phyloP scores from a whole-genome alignment of 805 yeast genomes.

The Kodamaea hsintzibuensis region DNA sequence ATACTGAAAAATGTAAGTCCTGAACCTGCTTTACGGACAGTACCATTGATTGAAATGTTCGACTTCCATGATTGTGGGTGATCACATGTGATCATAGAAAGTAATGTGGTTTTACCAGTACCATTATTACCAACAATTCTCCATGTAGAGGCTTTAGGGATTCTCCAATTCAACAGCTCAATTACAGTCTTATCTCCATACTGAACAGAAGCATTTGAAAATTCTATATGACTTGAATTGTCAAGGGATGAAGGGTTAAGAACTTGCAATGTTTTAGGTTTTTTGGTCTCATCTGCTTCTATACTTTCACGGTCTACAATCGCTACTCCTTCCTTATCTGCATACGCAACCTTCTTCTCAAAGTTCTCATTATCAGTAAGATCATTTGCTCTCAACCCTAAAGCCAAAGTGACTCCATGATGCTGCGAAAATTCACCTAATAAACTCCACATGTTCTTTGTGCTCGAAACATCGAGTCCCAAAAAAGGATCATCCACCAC shows the following conservation, averaged over 20 bases:
- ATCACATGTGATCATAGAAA: conserved; percentile 85
- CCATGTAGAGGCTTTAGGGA: conserved; percentile 77
- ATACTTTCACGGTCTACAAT: background rate
- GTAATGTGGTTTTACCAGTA: conserved; percentile 86
- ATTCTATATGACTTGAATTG: conserved; percentile 36
- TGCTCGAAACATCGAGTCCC: conserved; percentile 82
- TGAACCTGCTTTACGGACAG: conserved; percentile 69
- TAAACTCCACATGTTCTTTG: conserved; percentile 52
- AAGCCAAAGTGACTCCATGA: conserved; percentile 56
- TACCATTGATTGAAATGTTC: conserved; percentile 62
- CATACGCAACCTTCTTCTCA: conserved; percentile 48
- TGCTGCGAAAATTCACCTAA: conserved; percentile 20
- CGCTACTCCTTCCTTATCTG: conserved; percentile 54
- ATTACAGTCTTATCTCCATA: conserved; percentile 66
- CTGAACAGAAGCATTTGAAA: conserved; percentile 61
- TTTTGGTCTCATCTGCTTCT: background rate
- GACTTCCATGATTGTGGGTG: conserved; percentile 96
- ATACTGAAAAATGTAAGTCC: conserved; percentile 73
- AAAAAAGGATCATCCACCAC: conserved; percentile 89
- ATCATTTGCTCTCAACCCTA: conserved; percentile 81
- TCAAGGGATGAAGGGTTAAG: background rate
- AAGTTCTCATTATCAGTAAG: conserved; percentile 36
- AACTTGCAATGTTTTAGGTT: background rate
- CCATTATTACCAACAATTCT: conserved; percentile 90
- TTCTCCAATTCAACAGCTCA: conserved; percentile 61